These are phyloP conservation scores for Sordaria brevicollis DNA, from an alignment of 495 filamentous ascomycete species.

Conservation along the genomic window DNA sequence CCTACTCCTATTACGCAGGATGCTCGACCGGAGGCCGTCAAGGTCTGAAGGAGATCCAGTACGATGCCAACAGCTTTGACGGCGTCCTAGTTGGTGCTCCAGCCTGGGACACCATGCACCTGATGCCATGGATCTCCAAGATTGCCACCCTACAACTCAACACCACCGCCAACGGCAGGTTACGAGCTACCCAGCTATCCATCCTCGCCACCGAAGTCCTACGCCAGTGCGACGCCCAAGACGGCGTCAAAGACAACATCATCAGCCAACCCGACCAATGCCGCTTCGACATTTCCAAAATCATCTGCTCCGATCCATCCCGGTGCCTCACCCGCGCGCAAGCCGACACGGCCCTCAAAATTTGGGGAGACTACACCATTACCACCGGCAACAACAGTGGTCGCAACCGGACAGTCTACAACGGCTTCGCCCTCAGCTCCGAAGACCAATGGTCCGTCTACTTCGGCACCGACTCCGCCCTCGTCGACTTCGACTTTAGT, in stretches of 20 bases:
- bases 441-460: slow-evolving; percentile 23
- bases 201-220: slow-evolving; percentile 48
- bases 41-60: slow-evolving; percentile 42
- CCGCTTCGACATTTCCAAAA: slow-evolving; percentile 39
- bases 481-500: slow-evolving; percentile 23
- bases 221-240: slow-evolving; percentile 54
- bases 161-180: slow-evolving; percentile 35
- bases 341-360: slow-evolving; percentile 39
- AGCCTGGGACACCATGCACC: slow-evolving; percentile 34
- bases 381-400: slow-evolving; percentile 24
- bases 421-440: slow-evolving; percentile 29
- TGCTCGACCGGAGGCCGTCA: slow-evolving; percentile 53
- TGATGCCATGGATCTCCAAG: slow-evolving; percentile 34
- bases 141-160: slow-evolving; percentile 31
- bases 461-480: slow-evolving; percentile 10
- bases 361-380: slow-evolving; percentile 42
- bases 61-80: slow-evolving; percentile 50
- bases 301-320: slow-evolving; percentile 40
- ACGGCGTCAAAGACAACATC: slow-evolving; percentile 55
- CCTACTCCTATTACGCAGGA: slow-evolving; percentile 43
- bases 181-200: slow-evolving; percentile 39
- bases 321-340: slow-evolving; percentile 49
- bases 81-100: slow-evolving; percentile 43
- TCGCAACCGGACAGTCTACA: slow-evolving; percentile 36
- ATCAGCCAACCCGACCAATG: slow-evolving; percentile 53